These are phyloP conservation scores for Ophiostoma sp. DNA, from an alignment of 2,329 filamentous ascomycete genomes.

Conservation along the genomic window DNA sequence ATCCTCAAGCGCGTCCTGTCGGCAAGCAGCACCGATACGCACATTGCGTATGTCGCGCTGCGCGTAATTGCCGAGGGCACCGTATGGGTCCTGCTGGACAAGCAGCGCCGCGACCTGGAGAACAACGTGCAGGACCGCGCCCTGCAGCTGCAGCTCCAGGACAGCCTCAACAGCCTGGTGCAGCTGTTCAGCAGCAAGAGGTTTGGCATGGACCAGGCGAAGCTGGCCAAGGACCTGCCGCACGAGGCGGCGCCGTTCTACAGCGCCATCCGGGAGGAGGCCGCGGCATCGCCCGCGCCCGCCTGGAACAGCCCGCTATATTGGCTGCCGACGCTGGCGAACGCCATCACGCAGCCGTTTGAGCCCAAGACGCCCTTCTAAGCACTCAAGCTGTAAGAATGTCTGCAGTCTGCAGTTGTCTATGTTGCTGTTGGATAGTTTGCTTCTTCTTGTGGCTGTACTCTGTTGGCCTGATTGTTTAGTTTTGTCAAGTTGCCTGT, in stretches of 20 bases:
- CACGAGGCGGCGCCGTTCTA: constrained; percentile 5
- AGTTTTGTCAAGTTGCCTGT: no score
- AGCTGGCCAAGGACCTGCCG: background rate
- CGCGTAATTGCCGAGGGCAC: constrained; percentile 26
- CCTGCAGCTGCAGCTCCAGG: constrained; percentile 22
- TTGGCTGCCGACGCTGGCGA: constrained; percentile 21
- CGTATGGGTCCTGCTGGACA: constrained; percentile 25
- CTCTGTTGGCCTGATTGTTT: background rate
- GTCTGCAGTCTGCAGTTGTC: background rate
- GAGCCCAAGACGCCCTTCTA: constrained; percentile 7
- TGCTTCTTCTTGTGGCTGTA: background rate
- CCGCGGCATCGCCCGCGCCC: background rate
- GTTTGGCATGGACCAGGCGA: constrained; percentile 9
- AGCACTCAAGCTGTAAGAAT: background rate
- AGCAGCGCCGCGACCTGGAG: constrained; percentile 26
- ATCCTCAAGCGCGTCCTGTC: constrained; percentile 21
- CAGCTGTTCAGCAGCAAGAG: constrained; percentile 15
- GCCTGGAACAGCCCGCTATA: constrained; percentile 17
- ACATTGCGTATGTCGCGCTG: constrained; percentile 26
- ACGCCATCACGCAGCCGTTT: background rate
- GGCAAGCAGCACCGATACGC: constrained; percentile 11
- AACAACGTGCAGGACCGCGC: constrained; percentile 24
- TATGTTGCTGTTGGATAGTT: background rate
- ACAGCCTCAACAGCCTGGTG: constrained; percentile 21
- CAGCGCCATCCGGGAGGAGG: background rate